Conservation (phyloP, 179 eudicot genomes). For the Vitellaria paradoxa region DNA sequence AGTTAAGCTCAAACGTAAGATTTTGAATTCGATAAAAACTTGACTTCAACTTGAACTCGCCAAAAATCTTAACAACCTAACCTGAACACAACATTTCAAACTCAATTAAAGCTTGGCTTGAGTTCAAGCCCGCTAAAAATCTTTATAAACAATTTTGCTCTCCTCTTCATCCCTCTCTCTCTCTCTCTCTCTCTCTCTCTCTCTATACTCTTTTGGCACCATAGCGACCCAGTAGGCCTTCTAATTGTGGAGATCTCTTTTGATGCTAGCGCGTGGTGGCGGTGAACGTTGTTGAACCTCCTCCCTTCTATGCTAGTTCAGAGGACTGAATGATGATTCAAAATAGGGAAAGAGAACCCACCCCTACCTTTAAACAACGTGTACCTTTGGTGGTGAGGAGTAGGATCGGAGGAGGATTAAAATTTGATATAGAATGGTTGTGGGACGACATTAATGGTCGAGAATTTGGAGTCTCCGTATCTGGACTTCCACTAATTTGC, state of each 20-base stretch:
- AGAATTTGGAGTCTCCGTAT: neutral
- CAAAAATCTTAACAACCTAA: too few relatives aligned
- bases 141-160: too few relatives aligned
- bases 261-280: neutral
- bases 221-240: neutral
- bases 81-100: too few relatives aligned
- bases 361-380: constrained; percentile 15
- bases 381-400: neutral
- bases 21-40: too few relatives aligned
- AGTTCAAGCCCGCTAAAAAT: too few relatives aligned
- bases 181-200: too few relatives aligned
- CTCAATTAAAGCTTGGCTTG: too few relatives aligned
- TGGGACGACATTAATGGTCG: neutral
- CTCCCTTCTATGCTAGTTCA: neutral
- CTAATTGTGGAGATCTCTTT: neutral
- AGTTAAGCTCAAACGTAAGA: too few relatives aligned
- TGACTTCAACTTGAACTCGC: too few relatives aligned
- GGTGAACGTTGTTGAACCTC: neutral
- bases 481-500: neutral
- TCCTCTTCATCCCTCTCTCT: too few relatives aligned
- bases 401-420: neutral
- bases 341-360: constrained; percentile 38
- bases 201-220: constrained; percentile 15
- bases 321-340: constrained; percentile 29
- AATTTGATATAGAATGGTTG: neutral